Base-by-base conservation (phyloP, 257 asterid genomes). In the Osmanthus fragrans region DNA sequence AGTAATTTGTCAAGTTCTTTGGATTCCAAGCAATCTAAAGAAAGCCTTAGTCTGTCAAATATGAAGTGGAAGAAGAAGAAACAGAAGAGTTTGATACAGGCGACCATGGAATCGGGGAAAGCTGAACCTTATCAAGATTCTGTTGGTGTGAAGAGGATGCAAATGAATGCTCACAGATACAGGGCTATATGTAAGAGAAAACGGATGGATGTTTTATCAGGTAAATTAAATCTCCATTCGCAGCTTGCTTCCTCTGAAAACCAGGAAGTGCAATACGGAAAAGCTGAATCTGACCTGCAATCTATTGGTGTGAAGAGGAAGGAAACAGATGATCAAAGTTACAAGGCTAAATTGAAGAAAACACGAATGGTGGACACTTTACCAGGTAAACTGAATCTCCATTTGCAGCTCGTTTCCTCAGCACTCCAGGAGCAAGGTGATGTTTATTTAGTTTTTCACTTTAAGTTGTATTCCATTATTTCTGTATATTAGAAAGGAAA, bases 81-180 rank as follows among this genome's bases (percentile, higher is more conserved):
- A n/a, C n/a, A n/a, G n/a, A n/a, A n/a, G n/a, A n/a, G n/a, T n/a
- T n/a, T n/a, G n/a, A n/a, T n/a, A n/a, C n/a, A n/a, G n/a, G n/a
- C n/a, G n/a, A n/a, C n/a, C n/a, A n/a, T n/a, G n/a, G n/a, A n/a
- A n/a, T n/a, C n/a, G n/a, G n/a, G n/a, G n/a, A n/a, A n/a, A n/a
- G n/a, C n/a, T n/a, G n/a, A n/a, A n/a, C n/a, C n/a, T n/a, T n/a
- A n/a, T n/a, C n/a, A n/a, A n/a, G n/a, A n/a, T n/a, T n/a, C n/a
- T n/a, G n/a, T n/a, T n/a, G n/a, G n/a, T n/a, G n/a, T n/a, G n/a
- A n/a, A n/a, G n/a, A n/a, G 86, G 76, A 85, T 78, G 85, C 77
- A 32, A 78, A 37, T 77, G 86, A 78, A 84, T 78, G 92, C 76
- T 60, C 87, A 39, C 70, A 30, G 56, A 77, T 88, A 16, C 73